Conservation (phyloP, 352 stramenopile genomes). For the Pythium phragmiticola region DNA sequence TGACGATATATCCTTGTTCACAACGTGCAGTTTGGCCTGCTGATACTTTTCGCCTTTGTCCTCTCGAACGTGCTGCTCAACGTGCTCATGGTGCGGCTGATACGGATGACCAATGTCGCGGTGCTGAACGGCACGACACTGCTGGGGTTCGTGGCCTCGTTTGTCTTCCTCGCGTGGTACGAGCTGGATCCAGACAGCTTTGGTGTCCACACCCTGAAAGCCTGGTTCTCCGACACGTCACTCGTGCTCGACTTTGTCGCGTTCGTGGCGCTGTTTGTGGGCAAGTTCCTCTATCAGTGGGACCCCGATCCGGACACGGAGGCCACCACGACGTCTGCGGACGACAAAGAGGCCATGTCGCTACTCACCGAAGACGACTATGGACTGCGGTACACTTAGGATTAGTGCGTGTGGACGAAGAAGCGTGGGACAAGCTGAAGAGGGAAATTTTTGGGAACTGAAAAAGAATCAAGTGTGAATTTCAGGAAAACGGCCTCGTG, state of each 20-base stretch:
- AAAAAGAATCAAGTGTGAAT: background rate
- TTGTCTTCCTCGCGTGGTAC: constrained; percentile 74
- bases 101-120: constrained; percentile 73
- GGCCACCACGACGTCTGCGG: constrained; percentile 76
- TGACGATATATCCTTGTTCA: background rate
- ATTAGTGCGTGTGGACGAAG: background rate
- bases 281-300: constrained; percentile 81
- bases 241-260: constrained; percentile 67
- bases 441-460: constrained; percentile 14
- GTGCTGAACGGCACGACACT: constrained; percentile 77
- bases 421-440: background rate
- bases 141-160: constrained; percentile 71
- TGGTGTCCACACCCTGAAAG: constrained; percentile 46
- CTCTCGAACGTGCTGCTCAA: constrained; percentile 82
- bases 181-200: constrained; percentile 72
- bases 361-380: constrained; percentile 74
- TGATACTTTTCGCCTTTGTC: constrained; percentile 70
- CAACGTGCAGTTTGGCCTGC: constrained; percentile 52
- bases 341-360: constrained; percentile 82
- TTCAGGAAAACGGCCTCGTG: background rate
- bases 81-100: constrained; percentile 63
- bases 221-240: constrained; percentile 72
- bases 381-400: constrained; percentile 70
- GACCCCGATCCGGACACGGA: constrained; percentile 74
- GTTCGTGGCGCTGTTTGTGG: constrained; percentile 63